A percentile compares a stretch with the other conserved stretches of the same genome.
Evolutionary conservation across 306 rosid species (phyloP).

Genomic region (Sicyos edulis): DNA sequence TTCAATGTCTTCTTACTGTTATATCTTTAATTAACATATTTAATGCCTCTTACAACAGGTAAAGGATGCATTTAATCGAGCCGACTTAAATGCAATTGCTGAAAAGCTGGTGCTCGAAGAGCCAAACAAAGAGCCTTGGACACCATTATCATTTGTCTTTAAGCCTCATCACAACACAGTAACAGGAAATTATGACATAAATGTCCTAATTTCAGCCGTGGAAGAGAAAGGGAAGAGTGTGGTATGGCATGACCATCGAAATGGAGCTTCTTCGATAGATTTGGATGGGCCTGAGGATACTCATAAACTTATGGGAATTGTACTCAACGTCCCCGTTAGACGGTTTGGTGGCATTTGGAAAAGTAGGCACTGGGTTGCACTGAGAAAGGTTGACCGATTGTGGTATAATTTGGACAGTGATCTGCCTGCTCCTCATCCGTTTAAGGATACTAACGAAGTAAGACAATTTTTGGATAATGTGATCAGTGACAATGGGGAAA

Average conservation of each 20-base stretch:
- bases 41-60: conserved; percentile 34
- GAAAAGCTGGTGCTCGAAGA: conserved; percentile 54
- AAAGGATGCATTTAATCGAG: conserved; percentile 57
- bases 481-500: conserved; percentile 56
- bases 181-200: conserved; percentile 87
- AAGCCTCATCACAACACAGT: conserved; percentile 76
- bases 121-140: conserved; percentile 50
- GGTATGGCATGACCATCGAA: conserved; percentile 70
- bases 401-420: conserved; percentile 94
- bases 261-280: conserved; percentile 56
- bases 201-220: conserved; percentile 70
- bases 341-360: conserved; percentile 74
- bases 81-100: conserved; percentile 58
- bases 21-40: not conserved
- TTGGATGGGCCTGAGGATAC: conserved; percentile 50
- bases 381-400: conserved; percentile 56
- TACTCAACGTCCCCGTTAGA: conserved; percentile 55
- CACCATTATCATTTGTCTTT: conserved; percentile 47
- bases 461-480: conserved; percentile 54
- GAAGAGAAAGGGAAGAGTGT: conserved; percentile 71
- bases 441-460: conserved; percentile 38
- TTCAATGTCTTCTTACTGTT: not conserved
- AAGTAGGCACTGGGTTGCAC: conserved; percentile 74
- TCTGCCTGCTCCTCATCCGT: conserved; percentile 50
- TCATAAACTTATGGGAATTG: conserved; percentile 62